Conservation (phyloP, 2,329 filamentous ascomycete species). For the Pseudogymnoascus sp. region DNA sequence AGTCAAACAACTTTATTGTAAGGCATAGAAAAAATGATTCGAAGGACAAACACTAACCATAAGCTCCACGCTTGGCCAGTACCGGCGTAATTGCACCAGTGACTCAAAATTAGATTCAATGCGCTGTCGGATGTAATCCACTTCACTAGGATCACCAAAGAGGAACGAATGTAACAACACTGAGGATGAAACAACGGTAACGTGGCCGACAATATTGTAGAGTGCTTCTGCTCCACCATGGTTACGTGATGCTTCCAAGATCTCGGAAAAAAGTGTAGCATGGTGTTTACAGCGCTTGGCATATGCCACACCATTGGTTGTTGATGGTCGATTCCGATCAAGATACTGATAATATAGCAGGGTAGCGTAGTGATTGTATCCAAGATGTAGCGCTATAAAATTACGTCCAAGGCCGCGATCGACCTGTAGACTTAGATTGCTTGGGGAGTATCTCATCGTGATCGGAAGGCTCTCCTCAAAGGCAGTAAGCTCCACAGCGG, state of each 20-base stretch:
- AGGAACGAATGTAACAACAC: constrained; percentile 29
- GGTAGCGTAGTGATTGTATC: constrained; percentile 32
- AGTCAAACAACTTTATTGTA: background rate
- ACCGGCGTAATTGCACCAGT: constrained; percentile 14
- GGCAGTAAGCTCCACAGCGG: constrained; percentile 15
- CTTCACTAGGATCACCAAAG: constrained; percentile 22
- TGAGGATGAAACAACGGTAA: constrained; percentile 31
- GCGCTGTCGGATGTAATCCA: background rate
- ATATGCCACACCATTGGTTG: constrained; percentile 6
- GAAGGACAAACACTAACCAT: constrained; percentile 11
- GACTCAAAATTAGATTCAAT: constrained; percentile 16
- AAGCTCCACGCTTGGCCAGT: constrained; percentile 13
- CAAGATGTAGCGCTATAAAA: constrained; percentile 33
- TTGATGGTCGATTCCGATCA: constrained; percentile 18
- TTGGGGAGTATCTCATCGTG: background rate
- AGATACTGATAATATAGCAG: constrained; percentile 34
- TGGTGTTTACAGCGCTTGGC: constrained; percentile 24
- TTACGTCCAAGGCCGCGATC: constrained; percentile 24
- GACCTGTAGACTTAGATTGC: constrained; percentile 23
- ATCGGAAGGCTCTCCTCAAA: constrained; percentile 13
- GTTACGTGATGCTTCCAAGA: constrained; percentile 21
- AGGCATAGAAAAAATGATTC: background rate
- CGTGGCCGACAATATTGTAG: constrained; percentile 30
- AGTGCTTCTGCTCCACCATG: constrained; percentile 25
- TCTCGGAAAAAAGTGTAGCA: constrained; percentile 24